Base-by-base conservation (phyloP, 2,329 filamentous ascomycete genomes). In the Diaporthe citri region DNA sequence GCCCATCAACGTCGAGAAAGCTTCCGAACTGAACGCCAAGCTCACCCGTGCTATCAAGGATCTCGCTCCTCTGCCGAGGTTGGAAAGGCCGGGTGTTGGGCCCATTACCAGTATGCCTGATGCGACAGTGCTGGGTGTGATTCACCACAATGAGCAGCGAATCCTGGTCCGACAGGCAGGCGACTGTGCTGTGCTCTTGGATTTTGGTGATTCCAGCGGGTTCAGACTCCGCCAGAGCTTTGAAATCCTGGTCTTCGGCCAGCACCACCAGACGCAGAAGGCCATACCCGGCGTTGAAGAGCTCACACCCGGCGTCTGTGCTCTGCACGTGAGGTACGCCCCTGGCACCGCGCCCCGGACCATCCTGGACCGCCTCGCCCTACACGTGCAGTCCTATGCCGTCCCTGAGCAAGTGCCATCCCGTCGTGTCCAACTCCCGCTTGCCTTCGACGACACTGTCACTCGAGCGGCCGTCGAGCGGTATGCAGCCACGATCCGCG, bases 401-500 rank as follows among this genome's bases (percentile, higher is more conserved):
- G 28, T 66, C 20, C 60, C 60, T 4, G 10, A n/a, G 5, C 28
- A 34, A 4, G 20, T 48, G 17, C 28, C 60, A 36, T 66, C 60
- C 43, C 60, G 60, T 4, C 43, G 20, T 6, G 28, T 66, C 20
- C 60, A 10, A 20, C 41, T 66, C 5, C 60, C 60, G 28, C 60
- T 66, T 15, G 60, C 60, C 20, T 66, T 66, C 20, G 60, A 66
- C 60, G 60, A 66, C 28, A 17, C 2, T 7, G 28, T 36, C 28
- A 66, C 28, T 4, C 41, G 28, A 6, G 60, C 43, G 41, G 43
- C 60, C 6, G 43, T 66, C 60, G 41, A 48, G 25, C 60, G 60
- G n/a, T 71, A 71, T 7, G 67, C 67, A 1, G 48, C 67, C 67
- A 71, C 67, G 17, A 57, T 71, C 25, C 48, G 48, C 31, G n/a